Evolutionary conservation across 768 basidiomycete genomes (phyloP).

Genomic region (Lepiota venenata): DNA sequence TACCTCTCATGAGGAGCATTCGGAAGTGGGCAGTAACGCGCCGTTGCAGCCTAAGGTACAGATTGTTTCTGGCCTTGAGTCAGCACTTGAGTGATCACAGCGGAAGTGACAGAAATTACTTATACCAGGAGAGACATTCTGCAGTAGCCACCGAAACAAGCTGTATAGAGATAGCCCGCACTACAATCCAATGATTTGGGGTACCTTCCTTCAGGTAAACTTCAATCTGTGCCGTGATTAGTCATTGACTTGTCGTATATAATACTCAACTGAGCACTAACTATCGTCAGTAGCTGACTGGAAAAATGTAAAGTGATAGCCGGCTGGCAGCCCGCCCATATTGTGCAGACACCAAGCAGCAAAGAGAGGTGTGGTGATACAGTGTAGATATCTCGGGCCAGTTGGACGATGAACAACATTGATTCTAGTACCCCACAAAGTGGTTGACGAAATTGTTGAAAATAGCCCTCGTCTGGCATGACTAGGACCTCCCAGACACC

Average conservation of each 20-base stretch:
- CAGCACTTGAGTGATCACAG: too few species aligned
- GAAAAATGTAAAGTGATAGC: slow-evolving; percentile 5
- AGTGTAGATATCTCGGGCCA: slow-evolving; percentile 19
- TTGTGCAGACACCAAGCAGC: slow-evolving; percentile 15
- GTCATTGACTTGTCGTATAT: not conserved
- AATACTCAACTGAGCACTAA: not conserved
- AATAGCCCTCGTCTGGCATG: not conserved
- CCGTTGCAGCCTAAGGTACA: not conserved
- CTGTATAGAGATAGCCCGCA: too few species aligned
- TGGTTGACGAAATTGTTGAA: not conserved
- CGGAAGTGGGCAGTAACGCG: slow-evolving; percentile 7
- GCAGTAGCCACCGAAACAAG: too few species aligned
- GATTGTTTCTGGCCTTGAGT: not conserved
- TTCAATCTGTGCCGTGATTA: too few species aligned
- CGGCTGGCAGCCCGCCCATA: not conserved
- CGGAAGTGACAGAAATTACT: too few species aligned
- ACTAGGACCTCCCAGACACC: not conserved
- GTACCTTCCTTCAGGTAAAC: too few species aligned
- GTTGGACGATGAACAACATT: slow-evolving; percentile 14
- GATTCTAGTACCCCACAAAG: not conserved
- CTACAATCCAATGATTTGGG: too few species aligned
- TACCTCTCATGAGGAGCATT: slow-evolving; percentile 8
- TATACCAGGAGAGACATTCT: too few species aligned
- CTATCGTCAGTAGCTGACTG: not conserved
- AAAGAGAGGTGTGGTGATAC: slow-evolving; percentile 15